Conservation (phyloP, 208 protist genomes). For the Leishmania mexicana region DNA sequence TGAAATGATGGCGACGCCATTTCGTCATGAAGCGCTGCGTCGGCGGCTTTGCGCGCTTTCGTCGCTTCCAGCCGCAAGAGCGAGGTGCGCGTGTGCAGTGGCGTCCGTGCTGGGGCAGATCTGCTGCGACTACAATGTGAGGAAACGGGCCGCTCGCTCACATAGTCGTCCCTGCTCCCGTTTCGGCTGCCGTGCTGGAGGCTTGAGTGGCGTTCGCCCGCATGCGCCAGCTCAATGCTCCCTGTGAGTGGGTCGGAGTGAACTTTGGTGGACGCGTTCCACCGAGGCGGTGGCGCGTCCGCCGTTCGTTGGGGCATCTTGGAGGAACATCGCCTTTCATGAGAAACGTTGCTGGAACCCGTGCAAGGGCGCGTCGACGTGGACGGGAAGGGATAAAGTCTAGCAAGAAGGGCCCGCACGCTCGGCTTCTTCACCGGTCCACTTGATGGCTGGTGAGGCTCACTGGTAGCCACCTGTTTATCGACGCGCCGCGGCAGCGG, state of each 20-base stretch:
- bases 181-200: neutral
- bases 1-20: slow-evolving; percentile 23
- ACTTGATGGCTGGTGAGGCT: neutral
- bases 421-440: neutral
- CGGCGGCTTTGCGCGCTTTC: slow-evolving; percentile 11
- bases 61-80: slow-evolving; percentile 21
- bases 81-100: slow-evolving; percentile 25
- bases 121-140: neutral
- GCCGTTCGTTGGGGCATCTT: neutral
- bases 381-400: neutral
- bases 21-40: slow-evolving; percentile 9
- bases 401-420: neutral
- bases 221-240: neutral
- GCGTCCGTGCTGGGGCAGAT: neutral
- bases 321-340: neutral
- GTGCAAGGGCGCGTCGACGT: neutral
- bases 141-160: neutral
- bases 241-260: neutral
- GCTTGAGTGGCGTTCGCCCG: neutral
- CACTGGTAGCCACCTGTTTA: neutral
- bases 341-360: neutral
- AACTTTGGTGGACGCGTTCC: slow-evolving; percentile 10
- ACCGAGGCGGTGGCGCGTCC: neutral
- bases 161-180: neutral
- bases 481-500: neutral